phyloP scores from a whole-genome alignment of 2,329 filamentous ascomycete species.

The Penicillium decumbens region DNA sequence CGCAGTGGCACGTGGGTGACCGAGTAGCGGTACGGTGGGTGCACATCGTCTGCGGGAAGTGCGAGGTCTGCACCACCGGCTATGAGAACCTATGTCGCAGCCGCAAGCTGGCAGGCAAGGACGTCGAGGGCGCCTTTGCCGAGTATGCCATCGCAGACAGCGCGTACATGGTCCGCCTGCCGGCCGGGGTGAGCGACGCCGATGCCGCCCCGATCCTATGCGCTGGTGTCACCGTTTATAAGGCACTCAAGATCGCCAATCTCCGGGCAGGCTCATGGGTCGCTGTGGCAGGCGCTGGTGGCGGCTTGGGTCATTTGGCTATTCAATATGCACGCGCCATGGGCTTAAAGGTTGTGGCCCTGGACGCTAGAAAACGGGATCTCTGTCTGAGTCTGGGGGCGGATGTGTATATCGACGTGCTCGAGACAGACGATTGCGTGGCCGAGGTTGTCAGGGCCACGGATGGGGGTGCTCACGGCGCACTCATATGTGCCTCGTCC shows the following conservation, averaged over 20 bases:
- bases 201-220: conserved; percentile 22
- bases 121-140: conserved; percentile 18
- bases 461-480: conserved; percentile 37
- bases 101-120: conserved; percentile 15
- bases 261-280: conserved; percentile 32
- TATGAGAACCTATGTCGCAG: conserved; percentile 17
- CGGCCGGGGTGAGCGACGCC: conserved; percentile 16
- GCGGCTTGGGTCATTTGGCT: conserved; percentile 30
- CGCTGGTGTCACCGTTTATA: conserved; percentile 23
- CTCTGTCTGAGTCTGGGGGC: conserved; percentile 38
- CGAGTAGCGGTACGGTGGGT: conserved; percentile 23
- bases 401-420: conserved; percentile 38
- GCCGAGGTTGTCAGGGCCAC: conserved; percentile 35
- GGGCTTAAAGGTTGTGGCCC: conserved; percentile 38
- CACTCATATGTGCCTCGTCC: conserved; percentile 36
- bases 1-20: conserved; percentile 22
- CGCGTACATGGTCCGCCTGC: conserved; percentile 17
- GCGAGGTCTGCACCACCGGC: conserved; percentile 16
- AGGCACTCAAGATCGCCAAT: conserved; percentile 27
- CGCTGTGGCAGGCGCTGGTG: conserved; percentile 30
- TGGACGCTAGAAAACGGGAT: conserved; percentile 38
- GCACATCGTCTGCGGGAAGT: conserved; percentile 17
- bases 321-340: conserved; percentile 15
- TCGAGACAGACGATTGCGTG: conserved; percentile 10
- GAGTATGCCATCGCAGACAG: conserved; percentile 19